Base-by-base conservation (phyloP, 805 yeast genomes). In the Maudiozyma barnettii region DNA sequence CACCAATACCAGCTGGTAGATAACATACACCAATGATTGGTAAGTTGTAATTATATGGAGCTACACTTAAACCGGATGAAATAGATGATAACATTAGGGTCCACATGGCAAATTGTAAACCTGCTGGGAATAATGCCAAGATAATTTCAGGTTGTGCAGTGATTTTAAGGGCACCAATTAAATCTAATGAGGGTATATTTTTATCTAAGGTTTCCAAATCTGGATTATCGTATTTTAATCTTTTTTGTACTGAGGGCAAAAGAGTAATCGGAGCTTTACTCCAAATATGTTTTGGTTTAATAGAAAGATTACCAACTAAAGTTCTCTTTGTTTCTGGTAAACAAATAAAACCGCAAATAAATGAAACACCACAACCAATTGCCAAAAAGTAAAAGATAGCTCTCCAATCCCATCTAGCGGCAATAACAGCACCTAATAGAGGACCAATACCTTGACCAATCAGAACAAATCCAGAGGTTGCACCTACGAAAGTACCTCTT, bases 371-470 rank as follows among this genome's bases (percentile, higher is more conserved):
- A 45, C 82, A 75, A 13, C 83, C 79, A 19, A 83, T 79, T 0
- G 82, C 77, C 45, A 84, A 65, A 52, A 87, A 84, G 78, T 86
- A 78, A 53, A 83, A 83, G n/a, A 81, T 75, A 0, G 87, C 80
- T 54, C 90, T 71, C 95, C 96, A 87, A 26, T 78, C 70, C 45
- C 68, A 68, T 3, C 69, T 61, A 5, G 77, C 74, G 9, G 68
- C 61, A 35, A 68, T 55, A 0, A 62, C 67, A 5, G 73, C 73
- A 48, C 68, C 84, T 18, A 86, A 63, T 31, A 88, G 65, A 0
- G 93, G 85, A 2, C 93, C 89, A 52, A 87, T 72, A 3, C 85
- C 87, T 58, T 82, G 86, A 0, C 95, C 95, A 22, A 83, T 59
- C 38, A 83, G 68, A 2, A 81, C 77, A 39, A 82, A 65, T 0